These are phyloP conservation scores for Quercus cerris DNA, from an alignment of 306 rosid species.

Conservation along the genomic window DNA sequence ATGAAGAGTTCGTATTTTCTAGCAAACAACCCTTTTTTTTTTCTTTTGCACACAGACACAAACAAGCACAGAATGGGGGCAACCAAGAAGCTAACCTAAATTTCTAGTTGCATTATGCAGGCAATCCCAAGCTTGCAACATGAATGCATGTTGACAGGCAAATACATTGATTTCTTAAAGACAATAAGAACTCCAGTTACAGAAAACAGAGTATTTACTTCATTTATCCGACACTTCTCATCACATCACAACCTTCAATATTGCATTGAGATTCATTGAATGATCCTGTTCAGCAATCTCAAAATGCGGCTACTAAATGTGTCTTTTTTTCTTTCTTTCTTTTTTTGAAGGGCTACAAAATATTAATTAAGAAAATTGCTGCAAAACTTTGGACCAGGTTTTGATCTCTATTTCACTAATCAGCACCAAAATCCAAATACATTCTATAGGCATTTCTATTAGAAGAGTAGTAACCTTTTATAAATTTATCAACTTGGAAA, in stretches of 20 bases:
- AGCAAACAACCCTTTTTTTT: too few species aligned
- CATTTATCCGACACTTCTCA: background rate
- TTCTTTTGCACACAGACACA: too few species aligned
- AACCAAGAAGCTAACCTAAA: background rate
- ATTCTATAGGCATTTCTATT: slow-evolving; percentile 82
- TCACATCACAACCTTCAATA: background rate
- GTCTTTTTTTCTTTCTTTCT: background rate
- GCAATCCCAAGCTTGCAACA: background rate
- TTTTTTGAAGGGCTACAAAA: background rate
- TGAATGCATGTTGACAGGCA: background rate
- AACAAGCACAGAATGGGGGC: background rate
- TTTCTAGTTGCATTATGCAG: background rate
- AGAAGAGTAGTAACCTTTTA: slow-evolving; percentile 69
- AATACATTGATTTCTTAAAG: background rate
- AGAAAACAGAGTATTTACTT: background rate
- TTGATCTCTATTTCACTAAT: slow-evolving; percentile 10
- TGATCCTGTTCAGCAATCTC: background rate
- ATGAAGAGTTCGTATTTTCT: too few species aligned
- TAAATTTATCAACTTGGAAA: slow-evolving; percentile 63
- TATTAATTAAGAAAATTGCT: background rate
- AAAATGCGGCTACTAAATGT: background rate
- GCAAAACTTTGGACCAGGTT: background rate
- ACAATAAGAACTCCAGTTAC: background rate
- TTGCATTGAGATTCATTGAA: background rate
- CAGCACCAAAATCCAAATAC: slow-evolving; percentile 63